Percentiles rank a stretch among this genome's conserved stretches.
Conservation (phyloP, 2,329 filamentous ascomycete species). For the Ophiostoma novo-ulmi region DNA sequence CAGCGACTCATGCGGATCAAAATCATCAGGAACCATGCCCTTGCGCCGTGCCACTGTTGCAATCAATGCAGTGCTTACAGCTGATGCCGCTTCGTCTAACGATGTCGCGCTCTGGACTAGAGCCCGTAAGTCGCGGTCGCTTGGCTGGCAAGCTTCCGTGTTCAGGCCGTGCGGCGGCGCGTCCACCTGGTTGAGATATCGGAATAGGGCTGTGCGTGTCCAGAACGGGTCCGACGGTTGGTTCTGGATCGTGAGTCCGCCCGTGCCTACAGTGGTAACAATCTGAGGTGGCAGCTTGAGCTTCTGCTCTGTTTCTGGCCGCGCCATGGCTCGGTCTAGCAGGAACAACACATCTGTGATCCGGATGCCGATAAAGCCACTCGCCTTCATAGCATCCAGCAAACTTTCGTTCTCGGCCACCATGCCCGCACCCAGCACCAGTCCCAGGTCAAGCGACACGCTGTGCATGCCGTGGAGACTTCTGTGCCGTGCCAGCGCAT, state of each 20-base stretch:
- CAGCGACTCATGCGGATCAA: conserved; percentile 25
- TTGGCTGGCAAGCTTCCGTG: background rate
- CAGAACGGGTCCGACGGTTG: conserved; percentile 51
- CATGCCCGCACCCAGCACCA: conserved; percentile 52
- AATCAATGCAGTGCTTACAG: conserved; percentile 22
- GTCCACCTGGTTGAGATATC: conserved; percentile 46
- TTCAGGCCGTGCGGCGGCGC: conserved; percentile 32
- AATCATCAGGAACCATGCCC: conserved; percentile 26
- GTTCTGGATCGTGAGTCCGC: conserved; percentile 50
- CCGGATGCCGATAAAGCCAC: conserved; percentile 51
- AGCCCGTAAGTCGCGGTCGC: conserved; percentile 17
- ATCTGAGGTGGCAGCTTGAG: conserved; percentile 42
- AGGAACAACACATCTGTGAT: conserved; percentile 47
- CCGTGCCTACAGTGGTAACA: conserved; percentile 50
- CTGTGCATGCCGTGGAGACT: conserved; percentile 34
- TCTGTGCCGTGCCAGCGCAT: conserved; percentile 41
- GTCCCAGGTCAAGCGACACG: conserved; percentile 48
- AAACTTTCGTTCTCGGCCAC: conserved; percentile 45
- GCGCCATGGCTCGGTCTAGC: conserved; percentile 44
- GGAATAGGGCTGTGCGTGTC: conserved; percentile 46
- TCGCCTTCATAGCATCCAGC: conserved; percentile 45
- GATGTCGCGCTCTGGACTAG: conserved; percentile 16
- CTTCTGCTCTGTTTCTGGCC: conserved; percentile 30
- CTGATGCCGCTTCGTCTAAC: conserved; percentile 16
- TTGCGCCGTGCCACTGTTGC: conserved; percentile 27